Percentiles rank a stretch among this genome's conserved stretches.
These are phyloP conservation scores for Trypanosoma caninum DNA, from an alignment of 208 protist genomes.

Conservation along the genomic window DNA sequence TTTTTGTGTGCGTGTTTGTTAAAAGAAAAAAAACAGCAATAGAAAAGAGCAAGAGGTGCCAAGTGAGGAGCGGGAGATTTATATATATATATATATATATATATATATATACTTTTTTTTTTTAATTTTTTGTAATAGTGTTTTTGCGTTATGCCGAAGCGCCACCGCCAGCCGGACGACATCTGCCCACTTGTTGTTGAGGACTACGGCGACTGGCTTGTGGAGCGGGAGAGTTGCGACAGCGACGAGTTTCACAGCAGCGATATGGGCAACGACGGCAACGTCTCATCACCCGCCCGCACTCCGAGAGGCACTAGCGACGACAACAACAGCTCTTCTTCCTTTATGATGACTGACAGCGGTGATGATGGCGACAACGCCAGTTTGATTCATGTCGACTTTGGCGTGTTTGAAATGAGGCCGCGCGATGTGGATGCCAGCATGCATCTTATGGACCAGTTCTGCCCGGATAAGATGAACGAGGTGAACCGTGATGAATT, in stretches of 20 bases:
- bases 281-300: slow-evolving; percentile 31
- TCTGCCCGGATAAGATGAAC: slow-evolving; percentile 80
- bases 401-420: slow-evolving; percentile 87
- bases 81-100: background rate
- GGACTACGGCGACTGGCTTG: slow-evolving; percentile 25
- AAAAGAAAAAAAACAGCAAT: too few species aligned
- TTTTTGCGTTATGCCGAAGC: slow-evolving; percentile 55
- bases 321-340: background rate
- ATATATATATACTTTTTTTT: background rate
- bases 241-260: slow-evolving; percentile 36
- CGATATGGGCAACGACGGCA: slow-evolving; percentile 55
- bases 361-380: slow-evolving; percentile 24
- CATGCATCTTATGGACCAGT: slow-evolving; percentile 83
- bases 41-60: too few species aligned
- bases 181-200: slow-evolving; percentile 34
- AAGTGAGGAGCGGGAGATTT: too few species aligned
- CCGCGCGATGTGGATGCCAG: slow-evolving; percentile 53
- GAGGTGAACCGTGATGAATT: slow-evolving; percentile 83
- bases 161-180: slow-evolving; percentile 68
- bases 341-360: slow-evolving; percentile 4
- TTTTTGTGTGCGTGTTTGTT: too few species aligned
- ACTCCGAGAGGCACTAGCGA: slow-evolving; percentile 29
- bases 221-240: slow-evolving; percentile 6
- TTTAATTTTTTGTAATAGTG: slow-evolving; percentile 1
- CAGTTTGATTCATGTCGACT: slow-evolving; percentile 72